phyloP scores from a whole-genome alignment of 2,329 filamentous ascomycete species.

The Sporothrix dimorphospora region DNA sequence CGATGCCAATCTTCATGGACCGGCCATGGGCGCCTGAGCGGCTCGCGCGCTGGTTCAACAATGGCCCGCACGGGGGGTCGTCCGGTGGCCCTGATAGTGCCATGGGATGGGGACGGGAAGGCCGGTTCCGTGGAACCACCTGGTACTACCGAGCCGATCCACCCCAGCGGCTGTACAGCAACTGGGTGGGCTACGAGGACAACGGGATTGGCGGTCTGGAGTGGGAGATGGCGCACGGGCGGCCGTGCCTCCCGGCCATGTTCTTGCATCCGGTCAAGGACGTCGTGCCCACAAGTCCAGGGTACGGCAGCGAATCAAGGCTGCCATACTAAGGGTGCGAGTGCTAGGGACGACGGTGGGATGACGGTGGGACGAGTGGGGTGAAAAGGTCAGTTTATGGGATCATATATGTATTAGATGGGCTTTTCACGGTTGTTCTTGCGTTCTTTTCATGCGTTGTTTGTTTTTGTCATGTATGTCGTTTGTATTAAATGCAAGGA shows the following conservation, averaged over 20 bases:
- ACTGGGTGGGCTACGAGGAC: slow-evolving; percentile 65
- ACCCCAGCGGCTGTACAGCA: slow-evolving; percentile 63
- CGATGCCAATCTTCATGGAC: slow-evolving; percentile 80
- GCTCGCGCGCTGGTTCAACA: slow-evolving; percentile 63
- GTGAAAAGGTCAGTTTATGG: not conserved
- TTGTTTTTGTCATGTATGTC: slow-evolving; percentile 9
- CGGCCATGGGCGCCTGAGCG: slow-evolving; percentile 65
- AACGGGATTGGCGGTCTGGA: slow-evolving; percentile 56
- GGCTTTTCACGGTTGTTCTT: not conserved
- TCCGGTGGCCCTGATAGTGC: slow-evolving; percentile 57
- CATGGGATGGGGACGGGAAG: slow-evolving; percentile 63
- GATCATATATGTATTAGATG: not conserved
- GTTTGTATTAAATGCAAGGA: slow-evolving; percentile 9
- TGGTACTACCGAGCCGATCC: slow-evolving; percentile 65
- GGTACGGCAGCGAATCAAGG: slow-evolving; percentile 47
- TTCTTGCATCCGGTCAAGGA: slow-evolving; percentile 65
- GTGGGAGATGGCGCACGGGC: slow-evolving; percentile 61
- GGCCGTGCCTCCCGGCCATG: slow-evolving; percentile 61
- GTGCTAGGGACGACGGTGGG: not conserved
- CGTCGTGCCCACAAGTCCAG: slow-evolving; percentile 54
- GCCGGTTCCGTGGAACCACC: slow-evolving; percentile 59
- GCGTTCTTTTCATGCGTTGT: not conserved
- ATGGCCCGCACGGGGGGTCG: slow-evolving; percentile 57
- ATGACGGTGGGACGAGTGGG: not conserved
- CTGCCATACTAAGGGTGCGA: slow-evolving; percentile 42